Percentiles rank a stretch among this genome's conserved stretches.
Conservation (phyloP, 768 basidiomycete species). For the Podaxis sp. region DNA sequence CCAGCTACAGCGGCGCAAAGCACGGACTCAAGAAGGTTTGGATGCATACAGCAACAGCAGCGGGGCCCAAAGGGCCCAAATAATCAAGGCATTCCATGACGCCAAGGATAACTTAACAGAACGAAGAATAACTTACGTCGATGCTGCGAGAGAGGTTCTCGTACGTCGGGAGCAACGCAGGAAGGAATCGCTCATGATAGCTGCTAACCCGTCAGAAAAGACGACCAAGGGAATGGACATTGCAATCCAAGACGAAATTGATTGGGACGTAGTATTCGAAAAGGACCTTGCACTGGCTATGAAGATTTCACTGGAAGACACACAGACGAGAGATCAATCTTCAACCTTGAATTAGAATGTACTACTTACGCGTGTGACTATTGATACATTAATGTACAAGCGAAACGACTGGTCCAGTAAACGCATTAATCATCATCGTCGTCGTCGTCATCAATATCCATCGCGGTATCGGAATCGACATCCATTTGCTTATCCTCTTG, state of each 20-base stretch:
- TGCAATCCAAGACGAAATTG: not conserved
- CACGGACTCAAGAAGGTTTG: constrained; percentile 39
- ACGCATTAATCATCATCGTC: not conserved
- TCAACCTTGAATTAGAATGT: not conserved
- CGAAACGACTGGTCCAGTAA: not conserved
- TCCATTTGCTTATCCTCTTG: constrained; percentile 4
- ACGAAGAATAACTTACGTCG: constrained; percentile 34
- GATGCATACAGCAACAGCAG: constrained; percentile 36
- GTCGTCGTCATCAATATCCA: constrained; percentile 26
- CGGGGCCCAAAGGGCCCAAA: constrained; percentile 28
- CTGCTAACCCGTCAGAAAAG: not conserved
- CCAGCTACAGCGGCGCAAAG: constrained; percentile 33
- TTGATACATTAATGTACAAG: constrained; percentile 8
- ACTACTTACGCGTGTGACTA: not conserved
- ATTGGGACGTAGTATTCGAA: constrained; percentile 13
- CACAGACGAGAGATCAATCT: not conserved
- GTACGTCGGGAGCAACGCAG: not conserved
- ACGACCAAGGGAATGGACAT: not conserved
- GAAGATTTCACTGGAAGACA: constrained; percentile 16
- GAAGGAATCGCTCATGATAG: not conserved
- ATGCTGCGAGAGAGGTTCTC: constrained; percentile 29
- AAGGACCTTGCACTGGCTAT: constrained; percentile 14
- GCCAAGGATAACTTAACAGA: constrained; percentile 28
- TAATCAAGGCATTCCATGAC: constrained; percentile 39
- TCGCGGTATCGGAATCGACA: constrained; percentile 16